Percentiles rank a stretch among this genome's conserved stretches.
Evolutionary conservation across 2,329 filamentous ascomycete genomes (phyloP).

Genomic region (Sarocladiaceae sp.): DNA sequence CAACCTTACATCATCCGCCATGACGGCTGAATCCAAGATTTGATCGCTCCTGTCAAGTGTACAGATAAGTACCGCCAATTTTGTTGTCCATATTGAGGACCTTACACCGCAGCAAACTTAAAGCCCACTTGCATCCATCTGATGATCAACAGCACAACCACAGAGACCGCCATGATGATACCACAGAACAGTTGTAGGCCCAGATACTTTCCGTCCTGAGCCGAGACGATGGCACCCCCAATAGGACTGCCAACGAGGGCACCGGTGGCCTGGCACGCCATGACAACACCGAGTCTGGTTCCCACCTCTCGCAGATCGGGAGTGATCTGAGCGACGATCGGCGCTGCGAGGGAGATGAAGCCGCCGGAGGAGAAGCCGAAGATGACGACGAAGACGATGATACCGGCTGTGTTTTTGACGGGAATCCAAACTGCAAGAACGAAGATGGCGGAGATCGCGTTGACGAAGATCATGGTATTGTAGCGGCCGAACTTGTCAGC

Average conservation of each 20-base stretch:
- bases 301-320: conserved; percentile 64
- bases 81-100: no score
- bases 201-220: conserved; percentile 48
- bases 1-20: no score
- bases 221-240: conserved; percentile 55
- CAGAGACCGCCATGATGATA: conserved; percentile 34
- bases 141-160: conserved; percentile 23
- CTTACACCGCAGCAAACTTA: conserved; percentile 23
- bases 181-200: conserved; percentile 65
- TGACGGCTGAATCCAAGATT: no score
- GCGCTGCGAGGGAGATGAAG: conserved; percentile 59
- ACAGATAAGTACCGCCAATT: no score
- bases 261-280: conserved; percentile 58
- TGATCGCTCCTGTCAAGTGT: no score
- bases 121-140: conserved; percentile 31
- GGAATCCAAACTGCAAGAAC: conserved; percentile 45
- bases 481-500: conserved; percentile 42
- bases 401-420: conserved; percentile 46
- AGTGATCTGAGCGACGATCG: conserved; percentile 66
- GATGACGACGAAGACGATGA: conserved; percentile 61
- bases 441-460: conserved; percentile 41
- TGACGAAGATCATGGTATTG: conserved; percentile 49
- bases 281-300: conserved; percentile 60
- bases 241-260: conserved; percentile 66
- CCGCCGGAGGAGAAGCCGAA: conserved; percentile 68